These are phyloP conservation scores for Penicillium griseofulvum DNA, from an alignment of 2,329 filamentous ascomycete species.

Conservation along the genomic window DNA sequence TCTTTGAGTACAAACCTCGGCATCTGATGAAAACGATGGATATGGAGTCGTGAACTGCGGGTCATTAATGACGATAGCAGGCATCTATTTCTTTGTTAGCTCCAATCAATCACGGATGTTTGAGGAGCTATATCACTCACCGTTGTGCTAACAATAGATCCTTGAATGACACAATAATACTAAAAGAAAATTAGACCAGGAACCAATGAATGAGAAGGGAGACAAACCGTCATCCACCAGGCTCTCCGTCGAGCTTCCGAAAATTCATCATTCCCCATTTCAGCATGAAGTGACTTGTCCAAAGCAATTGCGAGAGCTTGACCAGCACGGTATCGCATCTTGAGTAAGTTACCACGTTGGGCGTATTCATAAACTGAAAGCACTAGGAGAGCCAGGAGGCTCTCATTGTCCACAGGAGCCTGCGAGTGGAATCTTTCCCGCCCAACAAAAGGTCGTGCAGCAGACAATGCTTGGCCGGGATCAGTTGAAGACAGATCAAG, in stretches of 20 bases:
- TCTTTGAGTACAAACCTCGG: slow-evolving; percentile 33
- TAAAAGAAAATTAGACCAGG: slow-evolving; percentile 15
- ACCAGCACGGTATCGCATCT: slow-evolving; percentile 47
- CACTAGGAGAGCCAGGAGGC: slow-evolving; percentile 41
- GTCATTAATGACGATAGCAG: slow-evolving; percentile 45
- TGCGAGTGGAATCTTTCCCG: slow-evolving; percentile 40
- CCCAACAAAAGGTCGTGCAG: slow-evolving; percentile 29
- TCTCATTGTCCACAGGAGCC: slow-evolving; percentile 43
- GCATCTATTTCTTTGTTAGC: slow-evolving; percentile 31
- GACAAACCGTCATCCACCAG: slow-evolving; percentile 49
- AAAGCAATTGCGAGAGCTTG: slow-evolving; percentile 45
- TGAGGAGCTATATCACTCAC: slow-evolving; percentile 26
- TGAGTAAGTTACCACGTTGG: slow-evolving; percentile 46
- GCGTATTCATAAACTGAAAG: slow-evolving; percentile 48
- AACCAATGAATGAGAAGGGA: neutral
- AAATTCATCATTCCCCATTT: slow-evolving; percentile 35
- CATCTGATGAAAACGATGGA: slow-evolving; percentile 40
- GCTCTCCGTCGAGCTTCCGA: slow-evolving; percentile 44
- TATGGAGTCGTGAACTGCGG: slow-evolving; percentile 45
- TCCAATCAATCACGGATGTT: neutral
- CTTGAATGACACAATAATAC: slow-evolving; percentile 47
- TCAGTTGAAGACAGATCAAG: slow-evolving; percentile 40
- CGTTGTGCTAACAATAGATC: slow-evolving; percentile 46
- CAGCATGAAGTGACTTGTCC: slow-evolving; percentile 44
- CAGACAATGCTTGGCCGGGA: slow-evolving; percentile 41